Percentiles rank a stretch among this genome's conserved stretches.
phyloP scores from a whole-genome alignment of 495 filamentous ascomycete genomes.

The Hyaloscypha variabilis region DNA sequence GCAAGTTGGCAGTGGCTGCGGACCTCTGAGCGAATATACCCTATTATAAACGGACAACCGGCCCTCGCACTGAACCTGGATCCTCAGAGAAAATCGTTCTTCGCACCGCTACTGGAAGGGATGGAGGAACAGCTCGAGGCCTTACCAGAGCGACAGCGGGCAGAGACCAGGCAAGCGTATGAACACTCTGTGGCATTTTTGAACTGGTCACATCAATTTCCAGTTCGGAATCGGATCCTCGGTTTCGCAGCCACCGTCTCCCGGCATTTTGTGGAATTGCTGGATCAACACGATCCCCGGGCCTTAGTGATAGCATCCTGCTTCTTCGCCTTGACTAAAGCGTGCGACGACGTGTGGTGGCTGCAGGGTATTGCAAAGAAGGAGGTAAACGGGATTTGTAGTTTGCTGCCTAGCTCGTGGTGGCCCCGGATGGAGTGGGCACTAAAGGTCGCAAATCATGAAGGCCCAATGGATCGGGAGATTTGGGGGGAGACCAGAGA shows the following conservation, averaged over 20 bases:
- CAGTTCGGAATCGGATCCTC: constrained; percentile 52
- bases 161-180: constrained; percentile 51
- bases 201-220: constrained; percentile 57
- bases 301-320: constrained; percentile 57
- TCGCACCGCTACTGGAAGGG: constrained; percentile 52
- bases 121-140: constrained; percentile 48
- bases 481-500: constrained; percentile 40
- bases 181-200: constrained; percentile 57
- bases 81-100: constrained; percentile 41
- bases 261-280: constrained; percentile 54
- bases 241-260: constrained; percentile 62
- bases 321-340: constrained; percentile 58
- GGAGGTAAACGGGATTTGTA: constrained; percentile 56
- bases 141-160: constrained; percentile 25
- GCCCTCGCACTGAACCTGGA: constrained; percentile 51
- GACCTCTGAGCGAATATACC: constrained; percentile 48
- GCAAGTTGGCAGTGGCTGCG: constrained; percentile 48
- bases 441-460: constrained; percentile 47
- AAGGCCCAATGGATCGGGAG: constrained; percentile 46
- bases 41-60: constrained; percentile 58
- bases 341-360: constrained; percentile 57
- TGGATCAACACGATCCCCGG: constrained; percentile 50
- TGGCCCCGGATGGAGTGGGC: constrained; percentile 60
- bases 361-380: constrained; percentile 56
- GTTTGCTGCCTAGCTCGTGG: constrained; percentile 52